These are phyloP conservation scores for Lactarius indigo DNA, from an alignment of 768 basidiomycete genomes.

Conservation along the genomic window DNA sequence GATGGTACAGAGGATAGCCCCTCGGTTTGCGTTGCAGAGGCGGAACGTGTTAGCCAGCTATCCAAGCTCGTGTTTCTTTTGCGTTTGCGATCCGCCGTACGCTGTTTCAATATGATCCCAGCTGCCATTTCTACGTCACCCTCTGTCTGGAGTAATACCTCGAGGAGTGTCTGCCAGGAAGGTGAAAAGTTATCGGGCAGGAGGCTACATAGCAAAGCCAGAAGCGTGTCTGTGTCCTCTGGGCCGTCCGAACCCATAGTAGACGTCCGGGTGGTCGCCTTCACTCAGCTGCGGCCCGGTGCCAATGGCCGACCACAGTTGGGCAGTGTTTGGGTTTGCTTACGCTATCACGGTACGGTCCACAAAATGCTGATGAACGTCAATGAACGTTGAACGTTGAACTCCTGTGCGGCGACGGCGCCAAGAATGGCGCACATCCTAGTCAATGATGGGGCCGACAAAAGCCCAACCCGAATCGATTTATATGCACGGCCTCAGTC, in stretches of 20 bases:
- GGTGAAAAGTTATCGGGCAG: constrained; percentile 19
- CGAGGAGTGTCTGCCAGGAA: constrained; percentile 20
- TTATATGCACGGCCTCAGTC: no score
- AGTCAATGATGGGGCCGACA: no score
- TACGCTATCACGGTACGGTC: no score
- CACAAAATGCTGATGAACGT: no score
- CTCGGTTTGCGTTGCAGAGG: constrained; percentile 22
- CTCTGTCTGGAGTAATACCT: constrained; percentile 21
- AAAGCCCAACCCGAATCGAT: no score
- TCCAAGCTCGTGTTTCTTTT: constrained; percentile 46
- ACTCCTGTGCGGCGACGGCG: no score
- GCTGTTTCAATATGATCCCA: constrained; percentile 7
- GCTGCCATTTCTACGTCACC: constrained; percentile 22
- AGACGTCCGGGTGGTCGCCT: background rate
- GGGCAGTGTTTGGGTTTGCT: no score
- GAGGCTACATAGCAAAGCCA: constrained; percentile 24
- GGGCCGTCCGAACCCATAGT: background rate
- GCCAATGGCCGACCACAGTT: no score
- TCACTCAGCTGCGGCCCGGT: no score
- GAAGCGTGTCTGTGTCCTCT: constrained; percentile 25
- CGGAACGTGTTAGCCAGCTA: constrained; percentile 46
- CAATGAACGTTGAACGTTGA: no score
- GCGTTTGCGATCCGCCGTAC: constrained; percentile 37
- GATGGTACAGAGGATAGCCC: background rate
- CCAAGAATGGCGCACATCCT: no score